These are phyloP conservation scores for Bipolaris zeicola DNA, from an alignment of 2,329 filamentous ascomycete species.

Conservation along the genomic window DNA sequence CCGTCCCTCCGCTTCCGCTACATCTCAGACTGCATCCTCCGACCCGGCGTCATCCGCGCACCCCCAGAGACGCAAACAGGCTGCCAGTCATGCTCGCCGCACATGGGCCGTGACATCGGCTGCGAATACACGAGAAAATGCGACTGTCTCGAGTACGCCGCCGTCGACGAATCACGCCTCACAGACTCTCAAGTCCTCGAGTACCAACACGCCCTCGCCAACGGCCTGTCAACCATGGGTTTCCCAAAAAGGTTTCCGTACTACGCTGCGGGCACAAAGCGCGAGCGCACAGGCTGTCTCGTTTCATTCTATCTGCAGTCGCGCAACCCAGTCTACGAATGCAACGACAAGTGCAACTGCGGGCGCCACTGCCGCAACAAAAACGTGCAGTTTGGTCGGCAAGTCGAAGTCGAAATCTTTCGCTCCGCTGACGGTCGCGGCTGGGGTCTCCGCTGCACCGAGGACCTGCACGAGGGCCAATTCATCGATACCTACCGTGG, in stretches of 20 bases:
- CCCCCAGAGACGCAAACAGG: conserved; percentile 69
- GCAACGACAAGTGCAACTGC: conserved; percentile 73
- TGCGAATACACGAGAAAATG: conserved; percentile 71
- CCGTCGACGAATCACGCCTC: conserved; percentile 51
- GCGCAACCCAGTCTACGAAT: conserved; percentile 72
- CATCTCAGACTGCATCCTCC: conserved; percentile 65
- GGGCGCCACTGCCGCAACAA: conserved; percentile 70
- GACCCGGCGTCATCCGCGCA: conserved; percentile 63
- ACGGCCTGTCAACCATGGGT: conserved; percentile 37
- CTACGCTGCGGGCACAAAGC: conserved; percentile 44
- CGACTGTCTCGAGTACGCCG: conserved; percentile 69
- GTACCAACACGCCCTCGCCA: conserved; percentile 25
- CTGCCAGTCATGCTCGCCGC: conserved; percentile 65
- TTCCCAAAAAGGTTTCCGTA: conserved; percentile 68
- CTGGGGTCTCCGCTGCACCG: conserved; percentile 74
- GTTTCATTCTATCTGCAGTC: conserved; percentile 52
- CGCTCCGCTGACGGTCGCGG: conserved; percentile 70
- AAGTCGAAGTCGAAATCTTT: conserved; percentile 76
- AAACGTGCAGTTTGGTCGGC: conserved; percentile 75
- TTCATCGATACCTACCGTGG: conserved; percentile 83
- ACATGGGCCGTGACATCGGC: conserved; percentile 57
- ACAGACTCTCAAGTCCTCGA: conserved; percentile 21
- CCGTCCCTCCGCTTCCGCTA: conserved; percentile 71
- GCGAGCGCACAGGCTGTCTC: conserved; percentile 35
- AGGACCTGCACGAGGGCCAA: conserved; percentile 71